phyloP scores from a whole-genome alignment of 148 eudicot genomes.

The Arbutus unedo region DNA sequence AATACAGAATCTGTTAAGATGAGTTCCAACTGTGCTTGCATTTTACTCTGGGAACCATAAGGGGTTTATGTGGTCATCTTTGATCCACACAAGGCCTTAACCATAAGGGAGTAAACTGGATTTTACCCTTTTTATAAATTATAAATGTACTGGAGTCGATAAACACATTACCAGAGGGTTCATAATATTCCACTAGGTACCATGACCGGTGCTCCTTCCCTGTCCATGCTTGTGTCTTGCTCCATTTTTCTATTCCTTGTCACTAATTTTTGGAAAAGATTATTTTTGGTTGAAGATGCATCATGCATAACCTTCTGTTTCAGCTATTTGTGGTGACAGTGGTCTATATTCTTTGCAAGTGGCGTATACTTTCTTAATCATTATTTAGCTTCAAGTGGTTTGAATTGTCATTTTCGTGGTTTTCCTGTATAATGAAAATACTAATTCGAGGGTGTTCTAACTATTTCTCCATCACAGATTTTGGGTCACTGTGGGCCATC shows the following conservation, averaged over 20 bases:
- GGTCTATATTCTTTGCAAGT: not conserved
- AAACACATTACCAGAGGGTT: not conserved
- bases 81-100: no score
- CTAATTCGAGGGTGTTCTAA: not conserved
- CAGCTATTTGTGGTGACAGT: no score
- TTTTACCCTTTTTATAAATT: not conserved
- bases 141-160: not conserved
- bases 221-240: not conserved
- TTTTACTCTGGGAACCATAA: no score
- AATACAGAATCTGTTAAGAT: no score
- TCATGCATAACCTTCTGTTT: not conserved
- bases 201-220: not conserved
- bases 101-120: no score
- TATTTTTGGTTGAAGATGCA: not conserved
- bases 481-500: conserved; percentile 63
- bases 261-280: not conserved
- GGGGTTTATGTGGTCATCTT: no score
- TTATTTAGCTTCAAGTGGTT: not conserved
- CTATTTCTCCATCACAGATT: conserved; percentile 46
- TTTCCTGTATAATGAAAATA: not conserved
- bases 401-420: not conserved
- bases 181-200: not conserved
- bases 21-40: no score
- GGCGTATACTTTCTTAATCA: not conserved
- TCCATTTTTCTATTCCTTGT: not conserved